Evolutionary conservation across 345 rosid species (phyloP).

Genomic region (Gossypium rotundifolium): DNA sequence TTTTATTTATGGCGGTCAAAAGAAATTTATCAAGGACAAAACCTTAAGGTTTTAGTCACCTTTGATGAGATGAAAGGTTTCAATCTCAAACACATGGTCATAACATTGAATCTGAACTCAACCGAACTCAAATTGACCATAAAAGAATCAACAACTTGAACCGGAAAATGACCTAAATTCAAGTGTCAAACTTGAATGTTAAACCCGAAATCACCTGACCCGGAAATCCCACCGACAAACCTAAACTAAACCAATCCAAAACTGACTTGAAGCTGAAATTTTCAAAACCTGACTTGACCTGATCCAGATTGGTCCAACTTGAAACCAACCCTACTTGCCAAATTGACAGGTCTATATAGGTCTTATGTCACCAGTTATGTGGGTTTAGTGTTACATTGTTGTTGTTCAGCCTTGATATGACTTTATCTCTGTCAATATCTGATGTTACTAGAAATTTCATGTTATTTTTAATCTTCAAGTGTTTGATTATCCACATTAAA

Average conservation of each 20-base stretch:
- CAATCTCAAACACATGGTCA: too few relatives aligned
- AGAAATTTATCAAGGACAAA: not conserved
- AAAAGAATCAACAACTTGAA: not conserved
- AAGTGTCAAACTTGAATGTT: not conserved
- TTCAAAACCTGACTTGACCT: not conserved
- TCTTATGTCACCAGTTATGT: not conserved
- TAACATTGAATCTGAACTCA: not conserved
- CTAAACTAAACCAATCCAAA: too few relatives aligned
- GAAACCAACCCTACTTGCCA: not conserved
- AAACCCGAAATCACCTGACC: too few relatives aligned
- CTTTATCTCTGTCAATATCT: not conserved
- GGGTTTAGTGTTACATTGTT: not conserved
- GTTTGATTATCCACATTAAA: too few relatives aligned
- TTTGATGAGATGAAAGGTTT: too few relatives aligned
- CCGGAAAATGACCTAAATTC: not conserved
- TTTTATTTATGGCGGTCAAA: not conserved
- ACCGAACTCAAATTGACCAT: not conserved
- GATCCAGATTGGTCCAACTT: not conserved
- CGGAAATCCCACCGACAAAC: too few relatives aligned
- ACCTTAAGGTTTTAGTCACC: not conserved
- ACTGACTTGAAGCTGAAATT: not conserved
- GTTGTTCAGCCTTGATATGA: not conserved
- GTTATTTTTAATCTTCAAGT: not conserved
- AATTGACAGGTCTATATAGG: not conserved
- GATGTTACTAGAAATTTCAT: not conserved